Conservation (phyloP, 306 rosid species). For the Cucumis cinereus region DNA sequence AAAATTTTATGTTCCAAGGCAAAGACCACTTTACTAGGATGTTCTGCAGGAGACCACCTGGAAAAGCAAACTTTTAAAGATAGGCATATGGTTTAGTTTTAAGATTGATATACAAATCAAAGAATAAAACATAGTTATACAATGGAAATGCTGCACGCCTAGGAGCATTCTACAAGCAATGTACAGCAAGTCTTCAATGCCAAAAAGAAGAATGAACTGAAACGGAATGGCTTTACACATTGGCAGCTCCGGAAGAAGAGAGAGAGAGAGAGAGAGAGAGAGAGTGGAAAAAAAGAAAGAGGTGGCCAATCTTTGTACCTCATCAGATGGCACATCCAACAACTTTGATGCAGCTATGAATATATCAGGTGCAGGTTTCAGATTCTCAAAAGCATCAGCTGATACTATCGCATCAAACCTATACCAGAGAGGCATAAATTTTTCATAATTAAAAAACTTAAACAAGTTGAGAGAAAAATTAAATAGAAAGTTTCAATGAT, state of each 20-base stretch:
- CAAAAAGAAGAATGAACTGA: neutral
- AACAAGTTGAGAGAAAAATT: neutral
- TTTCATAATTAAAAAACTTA: neutral
- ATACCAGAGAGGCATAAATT: slow-evolving; percentile 22
- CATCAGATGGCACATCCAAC: slow-evolving; percentile 54
- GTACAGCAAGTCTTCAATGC: neutral
- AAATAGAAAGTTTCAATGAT: neutral
- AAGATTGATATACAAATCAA: neutral
- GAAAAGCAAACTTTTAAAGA: neutral
- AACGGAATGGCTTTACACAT: slow-evolving; percentile 2
- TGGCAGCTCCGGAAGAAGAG: neutral
- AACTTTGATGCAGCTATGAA: slow-evolving; percentile 80
- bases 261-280: neutral
- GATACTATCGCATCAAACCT: slow-evolving; percentile 93
- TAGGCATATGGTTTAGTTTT: neutral
- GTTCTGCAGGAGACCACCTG: neutral
- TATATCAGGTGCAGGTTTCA: slow-evolving; percentile 97
- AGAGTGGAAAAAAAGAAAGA: neutral
- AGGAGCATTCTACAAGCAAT: slow-evolving; percentile 2
- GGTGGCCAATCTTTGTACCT: slow-evolving; percentile 31
- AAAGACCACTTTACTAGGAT: neutral
- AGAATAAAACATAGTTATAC: neutral
- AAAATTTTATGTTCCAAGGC: neutral
- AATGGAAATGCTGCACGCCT: neutral
- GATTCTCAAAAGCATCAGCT: slow-evolving; percentile 95